Conservation (phyloP, 441 rosid genomes). For the Manihot esculenta region DNA sequence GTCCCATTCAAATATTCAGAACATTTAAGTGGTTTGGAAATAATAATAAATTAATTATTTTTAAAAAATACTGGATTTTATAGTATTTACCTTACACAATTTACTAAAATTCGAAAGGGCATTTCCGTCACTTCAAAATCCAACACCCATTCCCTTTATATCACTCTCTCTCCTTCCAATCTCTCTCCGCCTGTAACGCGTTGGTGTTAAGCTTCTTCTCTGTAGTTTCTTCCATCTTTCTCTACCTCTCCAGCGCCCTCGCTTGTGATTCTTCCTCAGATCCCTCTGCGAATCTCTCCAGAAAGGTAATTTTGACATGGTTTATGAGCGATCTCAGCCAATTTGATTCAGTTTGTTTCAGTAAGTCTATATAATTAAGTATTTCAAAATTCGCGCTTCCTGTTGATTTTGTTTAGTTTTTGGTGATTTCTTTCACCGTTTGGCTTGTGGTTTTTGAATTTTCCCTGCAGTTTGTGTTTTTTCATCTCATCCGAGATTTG, state of each 20-base stretch:
- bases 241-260: no score
- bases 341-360: background rate
- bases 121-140: conserved; percentile 18
- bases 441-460: background rate
- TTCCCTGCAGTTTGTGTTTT: background rate
- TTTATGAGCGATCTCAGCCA: background rate
- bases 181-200: conserved; percentile 12
- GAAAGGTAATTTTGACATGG: conserved; percentile 17
- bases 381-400: background rate
- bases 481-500: conserved; percentile 22
- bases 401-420: background rate
- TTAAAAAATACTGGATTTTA: no score
- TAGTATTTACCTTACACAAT: no score
- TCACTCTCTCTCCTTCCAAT: conserved; percentile 3
- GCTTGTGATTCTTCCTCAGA: background rate
- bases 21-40: no score
- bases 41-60: no score
- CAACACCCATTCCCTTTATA: conserved; percentile 12
- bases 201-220: conserved; percentile 28
- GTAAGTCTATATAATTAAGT: no score
- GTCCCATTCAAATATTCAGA: no score
- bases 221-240: background rate
- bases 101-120: conserved; percentile 14
- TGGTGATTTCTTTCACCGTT: background rate
- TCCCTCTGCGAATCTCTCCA: conserved; percentile 34